phyloP scores from a whole-genome alignment of 306 rosid genomes.

The Gastrolobium bilobum region DNA sequence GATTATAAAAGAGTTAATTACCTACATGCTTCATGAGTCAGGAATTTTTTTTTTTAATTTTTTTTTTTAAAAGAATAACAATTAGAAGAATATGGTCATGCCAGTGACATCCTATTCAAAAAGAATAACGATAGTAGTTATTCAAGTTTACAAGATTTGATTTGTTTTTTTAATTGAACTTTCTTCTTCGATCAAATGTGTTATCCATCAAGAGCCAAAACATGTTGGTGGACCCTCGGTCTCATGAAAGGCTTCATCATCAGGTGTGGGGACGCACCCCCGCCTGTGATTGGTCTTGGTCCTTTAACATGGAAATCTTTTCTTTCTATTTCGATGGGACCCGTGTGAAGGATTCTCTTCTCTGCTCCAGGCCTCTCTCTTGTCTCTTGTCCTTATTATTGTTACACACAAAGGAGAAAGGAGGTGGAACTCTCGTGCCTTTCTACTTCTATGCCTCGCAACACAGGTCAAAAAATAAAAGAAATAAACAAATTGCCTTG shows the following conservation, averaged over 20 bases:
- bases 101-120: too few species aligned
- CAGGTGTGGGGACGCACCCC: background rate
- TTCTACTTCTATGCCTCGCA: too few species aligned
- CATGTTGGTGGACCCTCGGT: conserved; percentile 40
- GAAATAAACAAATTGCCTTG: background rate
- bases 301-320: background rate
- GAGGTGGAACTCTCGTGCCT: background rate
- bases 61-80: too few species aligned
- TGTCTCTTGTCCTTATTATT: conserved; percentile 22
- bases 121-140: too few species aligned
- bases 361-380: background rate
- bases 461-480: background rate
- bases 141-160: background rate
- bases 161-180: background rate
- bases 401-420: background rate
- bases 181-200: background rate
- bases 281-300: too few species aligned
- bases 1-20: background rate
- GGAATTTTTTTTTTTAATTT: too few species aligned
- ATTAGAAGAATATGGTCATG: too few species aligned
- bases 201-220: background rate
- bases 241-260: background rate
- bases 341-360: conserved; percentile 26
- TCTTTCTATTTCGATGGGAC: conserved; percentile 35
- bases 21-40: too few species aligned